These are phyloP conservation scores for Tillandsia leiboldiana DNA, from an alignment of 176 grass and related monocot genomes.

Conservation along the genomic window DNA sequence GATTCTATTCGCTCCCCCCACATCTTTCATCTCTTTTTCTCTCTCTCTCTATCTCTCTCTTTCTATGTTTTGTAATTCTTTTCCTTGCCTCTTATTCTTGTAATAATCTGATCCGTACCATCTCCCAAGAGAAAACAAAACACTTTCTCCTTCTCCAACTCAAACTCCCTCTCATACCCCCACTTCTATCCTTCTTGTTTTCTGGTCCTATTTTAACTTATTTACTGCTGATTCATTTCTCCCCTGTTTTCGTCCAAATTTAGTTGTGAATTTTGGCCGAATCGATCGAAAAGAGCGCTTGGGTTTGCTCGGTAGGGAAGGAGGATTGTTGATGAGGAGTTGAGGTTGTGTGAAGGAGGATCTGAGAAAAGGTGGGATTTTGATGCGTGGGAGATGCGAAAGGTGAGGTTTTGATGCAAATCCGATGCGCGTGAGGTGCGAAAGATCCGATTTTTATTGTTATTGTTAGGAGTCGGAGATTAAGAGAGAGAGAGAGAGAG, in stretches of 20 bases:
- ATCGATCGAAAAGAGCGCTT: not conserved
- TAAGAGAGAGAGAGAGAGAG: not conserved
- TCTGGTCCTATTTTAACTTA: not conserved
- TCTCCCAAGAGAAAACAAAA: not conserved
- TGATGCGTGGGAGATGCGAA: not conserved
- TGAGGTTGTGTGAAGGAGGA: not conserved
- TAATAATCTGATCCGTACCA: not conserved
- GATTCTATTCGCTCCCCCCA: constrained; percentile 17
- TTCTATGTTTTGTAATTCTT: not conserved
- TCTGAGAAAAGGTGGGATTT: constrained; percentile 4
- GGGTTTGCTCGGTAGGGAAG: not conserved
- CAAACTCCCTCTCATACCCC: not conserved
- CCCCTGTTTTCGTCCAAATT: not conserved
- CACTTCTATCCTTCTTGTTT: not conserved
- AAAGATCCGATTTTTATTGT: constrained; percentile 7
- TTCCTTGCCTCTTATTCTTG: not conserved
- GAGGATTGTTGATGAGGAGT: not conserved
- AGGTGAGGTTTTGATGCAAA: constrained; percentile 6
- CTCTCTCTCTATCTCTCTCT: not conserved
- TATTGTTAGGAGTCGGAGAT: not conserved
- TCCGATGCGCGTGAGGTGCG: not conserved
- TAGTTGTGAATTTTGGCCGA: not conserved
- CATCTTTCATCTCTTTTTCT: not conserved
- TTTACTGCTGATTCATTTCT: not conserved
- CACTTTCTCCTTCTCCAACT: not conserved